These are phyloP conservation scores for Paecilomyces sp. DNA, from an alignment of 2,329 filamentous ascomycete genomes.

Conservation along the genomic window DNA sequence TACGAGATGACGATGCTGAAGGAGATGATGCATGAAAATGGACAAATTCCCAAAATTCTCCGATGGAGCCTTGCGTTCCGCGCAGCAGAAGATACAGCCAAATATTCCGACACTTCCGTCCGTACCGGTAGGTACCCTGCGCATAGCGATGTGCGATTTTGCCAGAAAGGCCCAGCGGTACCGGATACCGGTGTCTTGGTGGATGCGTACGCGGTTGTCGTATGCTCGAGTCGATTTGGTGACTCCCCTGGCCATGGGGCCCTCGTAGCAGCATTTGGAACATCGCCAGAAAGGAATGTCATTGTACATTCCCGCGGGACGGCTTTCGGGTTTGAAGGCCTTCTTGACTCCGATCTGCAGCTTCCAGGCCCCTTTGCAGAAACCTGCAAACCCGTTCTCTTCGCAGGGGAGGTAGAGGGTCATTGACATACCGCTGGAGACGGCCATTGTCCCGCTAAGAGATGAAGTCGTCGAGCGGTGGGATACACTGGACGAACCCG, in stretches of 20 bases:
- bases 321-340: conserved; percentile 21
- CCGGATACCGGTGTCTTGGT: conserved; percentile 26
- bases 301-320: conserved; percentile 21
- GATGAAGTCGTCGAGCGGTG: not conserved
- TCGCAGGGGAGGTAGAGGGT: conserved; percentile 24
- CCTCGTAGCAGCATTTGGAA: conserved; percentile 38
- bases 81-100: conserved; percentile 43
- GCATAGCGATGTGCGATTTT: conserved; percentile 37
- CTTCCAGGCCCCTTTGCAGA: conserved; percentile 42
- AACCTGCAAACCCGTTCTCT: conserved; percentile 29
- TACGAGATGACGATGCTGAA: conserved; percentile 25
- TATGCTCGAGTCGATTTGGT: conserved; percentile 15
- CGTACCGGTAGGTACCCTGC: conserved; percentile 16
- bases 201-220: conserved; percentile 21
- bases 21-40: conserved; percentile 39
- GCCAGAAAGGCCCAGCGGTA: conserved; percentile 43
- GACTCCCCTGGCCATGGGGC: conserved; percentile 17
- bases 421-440: conserved; percentile 1
- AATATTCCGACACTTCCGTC: conserved; percentile 16
- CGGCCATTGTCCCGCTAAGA: conserved; percentile 1
- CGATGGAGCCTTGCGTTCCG: conserved; percentile 22
- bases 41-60: conserved; percentile 34
- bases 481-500: not conserved
- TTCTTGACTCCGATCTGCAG: conserved; percentile 26
- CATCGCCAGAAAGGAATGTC: conserved; percentile 30